phyloP scores from a whole-genome alignment of 2,329 filamentous ascomycete genomes.

The Purpureocillium lavendulum region DNA sequence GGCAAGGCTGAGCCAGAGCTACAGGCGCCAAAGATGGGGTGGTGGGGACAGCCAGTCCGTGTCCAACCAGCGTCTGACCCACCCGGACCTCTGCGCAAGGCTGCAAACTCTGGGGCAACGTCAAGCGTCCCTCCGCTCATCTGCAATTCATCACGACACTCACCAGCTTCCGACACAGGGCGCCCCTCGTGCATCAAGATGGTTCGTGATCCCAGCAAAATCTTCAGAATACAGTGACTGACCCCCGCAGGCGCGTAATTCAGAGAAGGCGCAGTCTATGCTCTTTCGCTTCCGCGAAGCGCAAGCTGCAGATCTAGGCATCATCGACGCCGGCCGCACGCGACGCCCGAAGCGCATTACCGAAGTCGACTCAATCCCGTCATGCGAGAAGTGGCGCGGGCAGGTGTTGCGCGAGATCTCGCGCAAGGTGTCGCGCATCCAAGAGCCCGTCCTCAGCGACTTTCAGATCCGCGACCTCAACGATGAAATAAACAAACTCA shows the following conservation, averaged over 20 bases:
- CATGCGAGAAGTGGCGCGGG: constrained; percentile 95
- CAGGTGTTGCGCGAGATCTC: constrained; percentile 96
- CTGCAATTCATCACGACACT: no score
- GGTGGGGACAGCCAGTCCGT: no score
- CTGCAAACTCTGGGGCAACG: not conserved
- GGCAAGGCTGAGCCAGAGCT: not conserved
- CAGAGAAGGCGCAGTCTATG: constrained; percentile 99
- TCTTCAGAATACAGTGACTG: not conserved
- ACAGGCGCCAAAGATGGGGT: not conserved
- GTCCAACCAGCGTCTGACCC: not conserved
- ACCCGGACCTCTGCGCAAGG: not conserved
- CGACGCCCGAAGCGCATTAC: constrained; percentile 89
- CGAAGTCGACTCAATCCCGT: constrained; percentile 71
- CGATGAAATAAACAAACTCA: constrained; percentile 98
- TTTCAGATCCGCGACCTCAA: constrained; percentile 97
- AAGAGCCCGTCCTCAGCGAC: constrained; percentile 84
- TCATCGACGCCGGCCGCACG: constrained; percentile 85
- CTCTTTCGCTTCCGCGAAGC: constrained; percentile 98
- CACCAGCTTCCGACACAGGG: no score
- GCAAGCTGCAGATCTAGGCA: constrained; percentile 91
- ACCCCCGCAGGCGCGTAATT: constrained; percentile 73
- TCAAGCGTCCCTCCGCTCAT: no score
- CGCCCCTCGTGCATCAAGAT: no score
- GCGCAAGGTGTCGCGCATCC: constrained; percentile 93
- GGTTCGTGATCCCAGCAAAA: not conserved